Evolutionary conservation across 306 rosid species (phyloP).

Genomic region (Rosa rugosa): DNA sequence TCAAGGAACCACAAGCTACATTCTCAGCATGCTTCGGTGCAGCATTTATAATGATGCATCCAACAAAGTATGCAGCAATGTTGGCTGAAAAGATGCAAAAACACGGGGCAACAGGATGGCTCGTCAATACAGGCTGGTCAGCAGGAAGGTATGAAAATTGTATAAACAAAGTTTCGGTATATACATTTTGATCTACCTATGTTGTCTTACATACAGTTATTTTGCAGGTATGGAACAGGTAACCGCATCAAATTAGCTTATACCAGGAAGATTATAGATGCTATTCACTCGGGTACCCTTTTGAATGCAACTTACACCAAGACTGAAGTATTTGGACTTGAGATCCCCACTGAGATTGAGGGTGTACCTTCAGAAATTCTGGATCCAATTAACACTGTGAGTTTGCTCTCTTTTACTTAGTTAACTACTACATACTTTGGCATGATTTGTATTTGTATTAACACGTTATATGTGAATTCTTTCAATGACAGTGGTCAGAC

Average conservation of each 20-base stretch:
- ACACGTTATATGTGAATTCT: not conserved
- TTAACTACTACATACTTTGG: not conserved
- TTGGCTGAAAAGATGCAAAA: slow-evolving; percentile 85
- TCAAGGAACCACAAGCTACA: slow-evolving; percentile 96
- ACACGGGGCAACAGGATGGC: slow-evolving; percentile 93
- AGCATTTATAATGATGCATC: slow-evolving; percentile 90
- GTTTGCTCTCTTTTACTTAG: slow-evolving; percentile 21
- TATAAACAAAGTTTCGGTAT: not conserved
- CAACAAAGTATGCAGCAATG: slow-evolving; percentile 90
- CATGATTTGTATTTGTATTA: not conserved
- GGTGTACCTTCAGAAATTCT: slow-evolving; percentile 83
- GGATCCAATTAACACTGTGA: slow-evolving; percentile 73
- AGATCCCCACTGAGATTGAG: slow-evolving; percentile 67
- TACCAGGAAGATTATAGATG: slow-evolving; percentile 84
- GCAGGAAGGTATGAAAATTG: slow-evolving; percentile 51
- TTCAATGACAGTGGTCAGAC: slow-evolving; percentile 68
- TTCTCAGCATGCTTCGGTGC: slow-evolving; percentile 97
- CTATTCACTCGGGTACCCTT: slow-evolving; percentile 77
- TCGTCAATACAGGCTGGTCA: slow-evolving; percentile 97
- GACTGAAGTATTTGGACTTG: slow-evolving; percentile 73
- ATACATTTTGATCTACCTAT: not conserved
- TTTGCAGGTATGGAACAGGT: slow-evolving; percentile 71
- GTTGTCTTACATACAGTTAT: not conserved
- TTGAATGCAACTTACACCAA: slow-evolving; percentile 51
- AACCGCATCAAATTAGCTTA: slow-evolving; percentile 71